Base-by-base conservation (phyloP, 2,329 filamentous ascomycete species). In the Rutstroemia sp. region DNA sequence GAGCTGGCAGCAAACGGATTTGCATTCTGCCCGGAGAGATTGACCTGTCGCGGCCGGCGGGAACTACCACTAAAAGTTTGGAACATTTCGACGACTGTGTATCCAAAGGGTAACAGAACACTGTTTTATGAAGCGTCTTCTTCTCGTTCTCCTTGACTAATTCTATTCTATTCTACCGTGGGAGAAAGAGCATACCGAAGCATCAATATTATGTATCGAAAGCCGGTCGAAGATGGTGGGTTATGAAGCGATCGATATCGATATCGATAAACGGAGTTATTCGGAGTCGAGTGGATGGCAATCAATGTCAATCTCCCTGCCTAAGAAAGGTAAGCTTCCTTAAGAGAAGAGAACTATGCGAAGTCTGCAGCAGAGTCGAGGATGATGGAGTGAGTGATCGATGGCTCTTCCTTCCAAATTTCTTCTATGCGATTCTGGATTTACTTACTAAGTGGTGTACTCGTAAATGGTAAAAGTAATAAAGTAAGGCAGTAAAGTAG, bases 51-150 rank as follows among this genome's bases (percentile, higher is more conserved):
- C 60, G 87, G 86, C 63, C 89, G 88, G 67, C 89, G 86, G 65
- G 90, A 89, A 73, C 76, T 89, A 65, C 94, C 94, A 23, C 89
- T 94, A 75, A 99, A 99, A 54, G 88, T 91, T 60, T 88, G 86
- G 74, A 94, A 95, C 92, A 96, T 96, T 64, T 68, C 34, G 30
- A 12, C 9, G 30, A 10, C 30, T 34, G 30, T 34, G 12, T 34
- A 34, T 34, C 9, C 12, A 12, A 9, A 34, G 12, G 30, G 12
- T 12, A 34, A 34, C 10, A 9, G 30, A 6, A n/a, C 14, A 42
- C 3, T n/a, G 39, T 23, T 17, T 51, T 30, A 19, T 39, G 17
- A 14, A 14, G 21, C 34, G 17, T 5, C 23, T 19, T 38, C 47
- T 54, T 54, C 42, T 60, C 45, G 34, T 59, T 38, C 39, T 39